These are phyloP conservation scores for Tuber aestivum DNA, from an alignment of 495 filamentous ascomycete genomes.

Conservation along the genomic window DNA sequence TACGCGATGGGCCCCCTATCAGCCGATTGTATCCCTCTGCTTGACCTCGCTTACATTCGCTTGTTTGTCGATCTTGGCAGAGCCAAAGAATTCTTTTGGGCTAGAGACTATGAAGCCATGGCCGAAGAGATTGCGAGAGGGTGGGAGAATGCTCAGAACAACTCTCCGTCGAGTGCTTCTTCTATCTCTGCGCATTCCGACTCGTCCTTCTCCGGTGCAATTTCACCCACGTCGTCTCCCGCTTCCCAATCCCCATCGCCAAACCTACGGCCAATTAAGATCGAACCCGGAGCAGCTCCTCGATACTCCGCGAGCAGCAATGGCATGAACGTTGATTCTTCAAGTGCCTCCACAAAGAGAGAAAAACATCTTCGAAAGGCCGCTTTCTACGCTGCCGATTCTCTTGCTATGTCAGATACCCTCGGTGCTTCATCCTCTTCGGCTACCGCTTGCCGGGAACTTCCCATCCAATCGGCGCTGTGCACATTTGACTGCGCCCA, in stretches of 20 bases:
- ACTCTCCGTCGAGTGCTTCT: constrained; percentile 46
- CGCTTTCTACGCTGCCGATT: constrained; percentile 90
- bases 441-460: constrained; percentile 75
- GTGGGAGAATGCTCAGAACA: constrained; percentile 42
- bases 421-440: constrained; percentile 66
- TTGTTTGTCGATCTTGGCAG: constrained; percentile 88
- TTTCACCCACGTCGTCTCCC: constrained; percentile 53
- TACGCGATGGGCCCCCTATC: constrained; percentile 83
- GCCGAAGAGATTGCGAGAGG: constrained; percentile 82
- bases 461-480: constrained; percentile 89
- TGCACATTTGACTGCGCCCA: constrained; percentile 96
- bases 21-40: constrained; percentile 87
- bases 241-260: constrained; percentile 52
- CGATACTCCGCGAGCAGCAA: constrained; percentile 34
- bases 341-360: constrained; percentile 53
- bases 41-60: constrained; percentile 89
- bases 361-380: constrained; percentile 89
- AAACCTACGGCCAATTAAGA: constrained; percentile 39
- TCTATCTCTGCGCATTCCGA: constrained; percentile 51
- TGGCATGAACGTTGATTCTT: constrained; percentile 40
- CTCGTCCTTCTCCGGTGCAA: constrained; percentile 47
- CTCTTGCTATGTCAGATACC: constrained; percentile 82
- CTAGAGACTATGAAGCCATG: constrained; percentile 88
- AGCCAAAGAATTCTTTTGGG: constrained; percentile 91
- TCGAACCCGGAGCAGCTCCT: constrained; percentile 41